Evolutionary conservation across 139 green algal species (phyloP), one percentile per base, ranked within the genome.

Genomic region (Chlamydomonas incerta): DNA sequence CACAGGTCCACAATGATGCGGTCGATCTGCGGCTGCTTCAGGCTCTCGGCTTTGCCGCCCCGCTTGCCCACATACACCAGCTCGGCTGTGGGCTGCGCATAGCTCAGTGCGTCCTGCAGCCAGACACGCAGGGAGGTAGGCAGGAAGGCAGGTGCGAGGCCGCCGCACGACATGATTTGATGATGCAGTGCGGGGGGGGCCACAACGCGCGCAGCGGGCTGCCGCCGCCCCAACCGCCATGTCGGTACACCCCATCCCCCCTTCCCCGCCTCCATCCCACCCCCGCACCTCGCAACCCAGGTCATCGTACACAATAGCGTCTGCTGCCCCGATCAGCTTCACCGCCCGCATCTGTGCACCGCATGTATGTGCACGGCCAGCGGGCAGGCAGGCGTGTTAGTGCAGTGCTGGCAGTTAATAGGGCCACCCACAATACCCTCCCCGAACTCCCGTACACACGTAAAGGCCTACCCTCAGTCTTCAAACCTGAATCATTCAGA

Each of bases 291-390:
- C 83, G 1, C 90, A 82, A 4, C 89, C 93, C 2, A 96, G 79
- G 71, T 96, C 94, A 82, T 96, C 94, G 73, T 96, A 96, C 15
- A 96, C 71, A 15, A 96, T 82, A 3, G 92, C 89, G 20, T 96
- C 90, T 13, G 92, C 91, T 6, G 82, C 33, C 65, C 89, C 33
- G 13, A 96, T 77, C 18, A 95, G 88, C 10, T 37, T 29, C 0
- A 89, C 83, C 1, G 92, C 93, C 57, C 90, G 90, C 35, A 94
- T 14, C 92, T 95, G 90, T 72, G 24, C n/a, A n/a, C n/a, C n/a
- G n/a, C n/a, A n/a, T n/a, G n/a, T n/a, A n/a, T n/a, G n/a, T n/a
- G n/a, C n/a, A n/a, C n/a, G n/a, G n/a, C n/a, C n/a, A n/a, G n/a
- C n/a, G n/a, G n/a, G n/a, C n/a, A n/a, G n/a, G n/a, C n/a, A n/a